Evolutionary conservation across 495 filamentous ascomycete genomes (phyloP).

Genomic region (Penicillium silybi): DNA sequence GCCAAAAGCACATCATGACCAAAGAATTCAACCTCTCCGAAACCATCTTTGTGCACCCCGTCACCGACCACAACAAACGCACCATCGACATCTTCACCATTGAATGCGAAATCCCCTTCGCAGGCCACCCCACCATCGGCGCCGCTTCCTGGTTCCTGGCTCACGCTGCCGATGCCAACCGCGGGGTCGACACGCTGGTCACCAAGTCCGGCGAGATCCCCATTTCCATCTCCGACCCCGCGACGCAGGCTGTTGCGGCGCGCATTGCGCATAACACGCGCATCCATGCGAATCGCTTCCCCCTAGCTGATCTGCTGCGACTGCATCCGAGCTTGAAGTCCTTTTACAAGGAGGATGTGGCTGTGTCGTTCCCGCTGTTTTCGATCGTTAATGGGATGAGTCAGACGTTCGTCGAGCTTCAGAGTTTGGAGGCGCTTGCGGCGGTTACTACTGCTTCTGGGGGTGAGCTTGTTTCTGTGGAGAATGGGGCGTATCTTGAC

Average conservation of each 20-base stretch:
- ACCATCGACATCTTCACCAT: constrained; percentile 72
- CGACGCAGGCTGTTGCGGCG: constrained; percentile 39
- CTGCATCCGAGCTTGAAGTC: constrained; percentile 28
- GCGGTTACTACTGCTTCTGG: constrained; percentile 23
- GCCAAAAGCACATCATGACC: constrained; percentile 53
- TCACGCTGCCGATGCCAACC: constrained; percentile 29
- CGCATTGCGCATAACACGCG: constrained; percentile 63
- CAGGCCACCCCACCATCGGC: constrained; percentile 76
- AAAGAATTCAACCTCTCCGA: constrained; percentile 83
- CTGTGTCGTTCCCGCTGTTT: constrained; percentile 24
- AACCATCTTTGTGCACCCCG: constrained; percentile 68
- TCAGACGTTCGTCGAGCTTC: constrained; percentile 58
- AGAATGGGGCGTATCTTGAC: constrained; percentile 42
- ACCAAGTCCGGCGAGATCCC: constrained; percentile 63
- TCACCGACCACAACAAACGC: constrained; percentile 16
- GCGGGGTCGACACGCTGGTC: constrained; percentile 35
- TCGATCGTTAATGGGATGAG: constrained; percentile 59
- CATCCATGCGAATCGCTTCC: constrained; percentile 47
- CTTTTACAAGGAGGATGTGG: constrained; percentile 14
- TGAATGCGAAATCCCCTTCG: constrained; percentile 62
- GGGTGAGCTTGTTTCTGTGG: constrained; percentile 15
- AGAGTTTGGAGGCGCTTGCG: constrained; percentile 33
- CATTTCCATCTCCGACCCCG: constrained; percentile 28
- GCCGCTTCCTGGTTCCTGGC: constrained; percentile 51
- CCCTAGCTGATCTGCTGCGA: constrained; percentile 25